Evolutionary conservation across 1,284 basidiomycete genomes (phyloP).

Genomic region (Papiliotrema nemorosa): DNA sequence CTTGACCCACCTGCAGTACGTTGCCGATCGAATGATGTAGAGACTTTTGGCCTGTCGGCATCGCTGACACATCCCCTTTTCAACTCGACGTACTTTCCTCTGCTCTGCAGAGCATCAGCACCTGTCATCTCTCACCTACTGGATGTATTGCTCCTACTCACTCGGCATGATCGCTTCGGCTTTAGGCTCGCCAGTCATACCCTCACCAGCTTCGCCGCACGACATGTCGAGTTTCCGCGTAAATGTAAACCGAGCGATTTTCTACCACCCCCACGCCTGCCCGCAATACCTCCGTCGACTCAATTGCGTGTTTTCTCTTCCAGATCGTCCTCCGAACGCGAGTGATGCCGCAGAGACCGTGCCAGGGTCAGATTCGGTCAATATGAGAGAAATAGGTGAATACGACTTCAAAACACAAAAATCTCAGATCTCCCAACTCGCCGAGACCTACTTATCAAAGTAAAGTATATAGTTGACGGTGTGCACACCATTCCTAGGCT

Average conservation of each 20-base stretch:
- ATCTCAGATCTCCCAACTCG: too few species aligned
- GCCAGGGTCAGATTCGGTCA: too few species aligned
- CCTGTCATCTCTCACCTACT: neutral
- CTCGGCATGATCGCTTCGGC: constrained; percentile 33
- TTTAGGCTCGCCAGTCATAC: constrained; percentile 10
- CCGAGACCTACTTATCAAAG: neutral
- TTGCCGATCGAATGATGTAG: constrained; percentile 34
- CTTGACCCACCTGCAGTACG: constrained; percentile 37
- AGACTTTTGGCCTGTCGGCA: constrained; percentile 30
- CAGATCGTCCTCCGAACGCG: too few species aligned
- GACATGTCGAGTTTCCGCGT: too few species aligned
- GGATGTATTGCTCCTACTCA: constrained; percentile 14
- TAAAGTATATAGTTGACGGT: neutral
- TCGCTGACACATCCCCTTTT: constrained; percentile 30
- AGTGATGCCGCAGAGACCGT: too few species aligned
- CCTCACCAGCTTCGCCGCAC: constrained; percentile 24
- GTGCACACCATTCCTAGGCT: neutral
- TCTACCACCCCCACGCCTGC: too few species aligned
- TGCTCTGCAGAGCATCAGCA: constrained; percentile 19
- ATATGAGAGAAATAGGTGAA: too few species aligned
- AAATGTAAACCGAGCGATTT: too few species aligned
- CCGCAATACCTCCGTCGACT: too few species aligned
- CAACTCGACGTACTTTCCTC: constrained; percentile 18
- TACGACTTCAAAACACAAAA: too few species aligned
- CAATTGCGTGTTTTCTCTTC: too few species aligned